phyloP scores from a whole-genome alignment of 2,329 filamentous ascomycete species.

The Fusarium sp. region DNA sequence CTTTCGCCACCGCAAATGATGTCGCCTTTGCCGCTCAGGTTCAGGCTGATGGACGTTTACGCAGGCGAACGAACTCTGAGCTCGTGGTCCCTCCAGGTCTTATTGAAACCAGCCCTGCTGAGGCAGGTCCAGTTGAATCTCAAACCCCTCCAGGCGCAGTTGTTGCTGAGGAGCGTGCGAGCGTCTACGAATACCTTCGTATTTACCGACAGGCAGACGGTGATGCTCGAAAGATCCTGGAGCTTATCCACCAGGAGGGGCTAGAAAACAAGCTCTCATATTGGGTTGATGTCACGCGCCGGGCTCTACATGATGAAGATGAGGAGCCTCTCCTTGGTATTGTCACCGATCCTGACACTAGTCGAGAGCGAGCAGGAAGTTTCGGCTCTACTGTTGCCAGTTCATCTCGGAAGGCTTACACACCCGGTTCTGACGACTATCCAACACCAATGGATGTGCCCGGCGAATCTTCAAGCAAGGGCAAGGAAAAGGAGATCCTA shows the following conservation, averaged over 20 bases:
- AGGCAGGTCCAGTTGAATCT: constrained; percentile 6
- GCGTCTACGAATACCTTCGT: constrained; percentile 54
- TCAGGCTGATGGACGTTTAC: constrained; percentile 21
- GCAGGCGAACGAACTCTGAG: constrained; percentile 25
- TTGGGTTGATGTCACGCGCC: constrained; percentile 65
- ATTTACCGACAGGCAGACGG: constrained; percentile 70
- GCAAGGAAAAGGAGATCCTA: constrained; percentile 27
- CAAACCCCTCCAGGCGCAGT: not conserved
- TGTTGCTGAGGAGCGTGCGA: constrained; percentile 35
- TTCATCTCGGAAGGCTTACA: constrained; percentile 39
- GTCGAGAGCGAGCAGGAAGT: constrained; percentile 30
- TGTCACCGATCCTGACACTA: not conserved
- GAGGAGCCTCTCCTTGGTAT: not conserved
- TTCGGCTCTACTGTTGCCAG: constrained; percentile 40
- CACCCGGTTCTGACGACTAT: constrained; percentile 39
- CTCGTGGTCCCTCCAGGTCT: constrained; percentile 13
- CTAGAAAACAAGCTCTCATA: constrained; percentile 68
- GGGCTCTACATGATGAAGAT: constrained; percentile 37
- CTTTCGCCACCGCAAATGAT: constrained; percentile 17
- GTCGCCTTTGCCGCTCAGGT: constrained; percentile 20
- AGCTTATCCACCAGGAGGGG: constrained; percentile 70
- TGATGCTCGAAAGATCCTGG: constrained; percentile 66
- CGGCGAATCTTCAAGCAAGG: constrained; percentile 21
- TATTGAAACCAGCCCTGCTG: constrained; percentile 10
- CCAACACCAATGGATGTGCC: constrained; percentile 21